A percentile compares a stretch with the other conserved stretches of the same genome.
Conservation (phyloP, 768 basidiomycete species). For the Lactarius psammicola region DNA sequence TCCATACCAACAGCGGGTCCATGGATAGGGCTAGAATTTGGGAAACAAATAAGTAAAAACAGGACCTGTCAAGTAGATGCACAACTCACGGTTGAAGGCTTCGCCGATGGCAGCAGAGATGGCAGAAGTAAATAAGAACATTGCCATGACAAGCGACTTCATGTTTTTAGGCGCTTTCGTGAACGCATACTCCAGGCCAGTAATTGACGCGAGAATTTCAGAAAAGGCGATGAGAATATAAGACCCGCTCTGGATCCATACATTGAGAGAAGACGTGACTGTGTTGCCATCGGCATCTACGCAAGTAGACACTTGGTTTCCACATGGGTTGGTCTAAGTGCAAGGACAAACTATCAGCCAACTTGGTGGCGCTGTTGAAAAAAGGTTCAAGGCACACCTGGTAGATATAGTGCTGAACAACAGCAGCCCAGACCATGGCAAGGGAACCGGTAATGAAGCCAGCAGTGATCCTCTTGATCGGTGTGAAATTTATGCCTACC, state of each 20-base stretch:
- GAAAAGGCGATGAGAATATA: constrained; percentile 64
- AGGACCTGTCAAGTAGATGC: neutral
- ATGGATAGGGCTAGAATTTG: constrained; percentile 45
- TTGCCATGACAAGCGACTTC: constrained; percentile 76
- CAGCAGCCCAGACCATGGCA: constrained; percentile 47
- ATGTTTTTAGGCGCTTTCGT: constrained; percentile 89
- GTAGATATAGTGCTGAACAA: constrained; percentile 74
- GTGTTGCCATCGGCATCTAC: constrained; percentile 45
- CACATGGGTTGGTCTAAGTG: constrained; percentile 43
- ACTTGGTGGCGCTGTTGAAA: neutral
- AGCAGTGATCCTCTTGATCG: constrained; percentile 40
- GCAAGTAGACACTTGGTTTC: constrained; percentile 54
- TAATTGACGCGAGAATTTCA: constrained; percentile 81
- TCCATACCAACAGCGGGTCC: constrained; percentile 71
- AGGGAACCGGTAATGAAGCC: constrained; percentile 40
- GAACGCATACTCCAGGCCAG: constrained; percentile 85
- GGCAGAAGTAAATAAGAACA: constrained; percentile 48
- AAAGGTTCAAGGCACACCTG: constrained; percentile 36
- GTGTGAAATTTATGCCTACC: constrained; percentile 39
- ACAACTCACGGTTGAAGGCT: constrained; percentile 62
- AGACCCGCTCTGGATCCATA: constrained; percentile 74
- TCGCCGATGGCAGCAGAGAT: constrained; percentile 63
- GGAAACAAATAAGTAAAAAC: neutral
- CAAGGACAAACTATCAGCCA: neutral
- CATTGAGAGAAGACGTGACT: constrained; percentile 65